Evolutionary conservation across 495 filamentous ascomycete genomes (phyloP), one percentile per base, ranked within the genome.

Genomic region (Evansstolkia leycettana): DNA sequence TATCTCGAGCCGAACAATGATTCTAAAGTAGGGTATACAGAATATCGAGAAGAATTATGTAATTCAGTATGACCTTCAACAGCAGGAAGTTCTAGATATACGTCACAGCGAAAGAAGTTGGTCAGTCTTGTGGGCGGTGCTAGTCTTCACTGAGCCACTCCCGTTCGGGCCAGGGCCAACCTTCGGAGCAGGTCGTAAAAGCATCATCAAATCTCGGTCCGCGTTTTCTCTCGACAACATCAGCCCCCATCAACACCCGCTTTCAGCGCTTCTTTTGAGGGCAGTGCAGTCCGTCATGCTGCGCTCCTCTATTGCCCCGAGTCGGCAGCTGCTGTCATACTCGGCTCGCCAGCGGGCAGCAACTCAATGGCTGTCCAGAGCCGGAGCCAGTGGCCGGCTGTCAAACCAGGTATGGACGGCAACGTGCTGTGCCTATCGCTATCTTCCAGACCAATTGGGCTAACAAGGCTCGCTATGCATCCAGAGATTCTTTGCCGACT

Each of bases 261-360:
- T 47, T 46, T 36, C 37, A 45, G 43, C 37, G 38, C 48, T 47
- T 39, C 39, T 37, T 38, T 48, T 48, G 52, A 50, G 54, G 56
- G 61, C 57, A 54, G 55, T 59, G 64, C 53, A 50, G 64, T 58
- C 54, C 55, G 55, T 51, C 47, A 68, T 68, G 64, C 64, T 68
- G 62, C 62, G 64, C 54, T 61, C 56, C 36, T 64, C 62, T 47
- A 53, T 64, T 58, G 45, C 56, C 43, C 55, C 56, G 48, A 54
- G 59, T 47, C 62, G 61, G 48, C 61, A 59, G 43, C 42, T 64
- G 46, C 49, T 66, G 54, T 56, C 57, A 36, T 51, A 51, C 42
- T 53, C 60, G 37, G 48, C 47, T 55, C 60, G 60, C 51, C 62
- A 58, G 50, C 55, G 60, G 41, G 52, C 57, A 34, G 53, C 58